A percentile compares a stretch with the other conserved stretches of the same genome.
Conservation (phyloP, 2,329 filamentous ascomycete genomes). For the Talaromyces sp. region DNA sequence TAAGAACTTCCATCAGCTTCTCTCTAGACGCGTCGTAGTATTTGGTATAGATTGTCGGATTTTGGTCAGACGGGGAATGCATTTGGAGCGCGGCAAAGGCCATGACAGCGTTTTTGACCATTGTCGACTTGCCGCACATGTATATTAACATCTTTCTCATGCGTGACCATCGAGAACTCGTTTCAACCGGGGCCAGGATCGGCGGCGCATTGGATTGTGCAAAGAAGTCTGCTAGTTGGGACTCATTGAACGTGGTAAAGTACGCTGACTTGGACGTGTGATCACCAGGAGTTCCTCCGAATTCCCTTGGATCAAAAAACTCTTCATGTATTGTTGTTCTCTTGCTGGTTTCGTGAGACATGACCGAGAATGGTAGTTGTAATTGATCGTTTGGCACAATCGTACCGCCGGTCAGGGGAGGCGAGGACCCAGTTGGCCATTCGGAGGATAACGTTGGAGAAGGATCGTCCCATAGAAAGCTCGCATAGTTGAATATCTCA, state of each 20-base stretch:
- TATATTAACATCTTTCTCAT: conserved; percentile 46
- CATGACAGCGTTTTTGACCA: conserved; percentile 46
- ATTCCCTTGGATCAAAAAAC: neutral
- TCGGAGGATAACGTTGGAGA: neutral
- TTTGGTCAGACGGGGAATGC: conserved; percentile 21
- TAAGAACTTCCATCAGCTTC: conserved; percentile 16
- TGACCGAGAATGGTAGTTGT: neutral
- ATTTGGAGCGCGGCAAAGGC: conserved; percentile 47
- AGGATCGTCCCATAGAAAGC: conserved; percentile 6
- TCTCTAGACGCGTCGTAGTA: conserved; percentile 26
- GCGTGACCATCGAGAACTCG: conserved; percentile 47
- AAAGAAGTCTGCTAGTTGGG: conserved; percentile 4
- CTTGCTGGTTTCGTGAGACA: neutral
- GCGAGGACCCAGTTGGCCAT: conserved; percentile 2
- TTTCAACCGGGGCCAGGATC: conserved; percentile 47
- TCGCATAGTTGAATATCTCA: conserved; percentile 9
- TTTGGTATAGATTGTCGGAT: conserved; percentile 1
- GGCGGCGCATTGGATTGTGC: conserved; percentile 5
- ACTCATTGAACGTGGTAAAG: neutral
- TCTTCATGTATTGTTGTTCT: neutral
- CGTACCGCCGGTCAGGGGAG: neutral
- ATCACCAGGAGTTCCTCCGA: neutral
- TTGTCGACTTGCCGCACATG: conserved; percentile 43
- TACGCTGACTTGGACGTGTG: neutral
- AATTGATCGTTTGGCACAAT: neutral